Percentiles rank a stretch among this genome's conserved stretches.
Conservation (phyloP, 2,329 filamentous ascomycete genomes). For the Leptoxyphium fumago region DNA sequence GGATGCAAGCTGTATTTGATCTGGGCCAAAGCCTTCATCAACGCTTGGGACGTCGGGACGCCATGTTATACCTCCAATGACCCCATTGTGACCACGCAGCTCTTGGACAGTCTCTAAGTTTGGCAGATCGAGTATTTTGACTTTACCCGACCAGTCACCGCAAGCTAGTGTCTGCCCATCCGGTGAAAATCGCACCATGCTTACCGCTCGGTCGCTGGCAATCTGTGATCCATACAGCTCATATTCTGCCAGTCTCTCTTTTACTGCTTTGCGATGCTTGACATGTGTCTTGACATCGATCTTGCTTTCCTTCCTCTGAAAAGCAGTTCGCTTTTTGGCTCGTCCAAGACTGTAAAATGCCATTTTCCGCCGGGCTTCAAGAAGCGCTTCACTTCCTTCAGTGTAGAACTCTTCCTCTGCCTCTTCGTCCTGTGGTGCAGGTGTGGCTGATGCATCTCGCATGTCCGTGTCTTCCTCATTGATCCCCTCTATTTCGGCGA, state of each 20-base stretch:
- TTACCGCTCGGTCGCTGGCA: conserved; percentile 77
- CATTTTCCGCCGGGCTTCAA: conserved; percentile 64
- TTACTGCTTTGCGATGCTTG: conserved; percentile 78
- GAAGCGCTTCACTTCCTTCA: conserved; percentile 56
- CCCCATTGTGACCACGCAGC: conserved; percentile 72
- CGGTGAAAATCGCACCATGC: conserved; percentile 82
- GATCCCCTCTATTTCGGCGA: conserved; percentile 49
- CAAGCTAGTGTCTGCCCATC: conserved; percentile 71
- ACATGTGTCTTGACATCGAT: conserved; percentile 83
- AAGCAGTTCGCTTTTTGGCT: conserved; percentile 60
- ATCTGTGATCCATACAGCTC: conserved; percentile 91
- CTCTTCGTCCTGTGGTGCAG: conserved; percentile 46
- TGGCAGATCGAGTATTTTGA: conserved; percentile 74
- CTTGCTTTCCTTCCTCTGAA: conserved; percentile 64
- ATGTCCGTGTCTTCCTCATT: conserved; percentile 36
- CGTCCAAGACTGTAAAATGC: conserved; percentile 72
- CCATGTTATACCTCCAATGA: conserved; percentile 85
- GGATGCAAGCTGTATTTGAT: conserved; percentile 71
- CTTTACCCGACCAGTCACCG: conserved; percentile 83
- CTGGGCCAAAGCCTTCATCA: conserved; percentile 49
- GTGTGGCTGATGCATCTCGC: conserved; percentile 43
- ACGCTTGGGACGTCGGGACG: conserved; percentile 66
- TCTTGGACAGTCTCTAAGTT: conserved; percentile 62
- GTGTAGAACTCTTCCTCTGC: conserved; percentile 94
- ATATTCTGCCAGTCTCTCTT: conserved; percentile 66